phyloP scores from a whole-genome alignment of 169 alveolate species.

The Plasmodium relictum region DNA sequence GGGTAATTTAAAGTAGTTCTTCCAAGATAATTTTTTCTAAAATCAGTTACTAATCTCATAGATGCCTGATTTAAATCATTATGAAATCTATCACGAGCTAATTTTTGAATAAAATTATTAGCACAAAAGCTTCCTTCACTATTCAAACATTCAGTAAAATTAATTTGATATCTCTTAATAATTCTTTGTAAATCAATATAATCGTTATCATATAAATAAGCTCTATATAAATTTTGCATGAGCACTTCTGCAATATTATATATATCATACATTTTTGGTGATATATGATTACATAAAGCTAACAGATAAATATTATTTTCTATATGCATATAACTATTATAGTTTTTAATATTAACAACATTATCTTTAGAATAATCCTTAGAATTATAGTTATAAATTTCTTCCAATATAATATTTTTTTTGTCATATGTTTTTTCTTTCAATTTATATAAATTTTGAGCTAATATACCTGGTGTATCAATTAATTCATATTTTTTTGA shows the following conservation, averaged over 20 bases:
- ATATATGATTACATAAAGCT: slow-evolving; percentile 73
- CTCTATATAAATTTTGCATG: slow-evolving; percentile 41
- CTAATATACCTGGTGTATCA: slow-evolving; percentile 87
- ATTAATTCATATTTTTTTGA: slow-evolving; percentile 80
- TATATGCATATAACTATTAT: slow-evolving; percentile 65
- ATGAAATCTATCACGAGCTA: slow-evolving; percentile 78
- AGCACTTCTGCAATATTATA: slow-evolving; percentile 67
- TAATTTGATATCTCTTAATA: slow-evolving; percentile 54
- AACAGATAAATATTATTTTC: slow-evolving; percentile 69
- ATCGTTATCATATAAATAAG: slow-evolving; percentile 62
- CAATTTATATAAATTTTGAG: slow-evolving; percentile 79
- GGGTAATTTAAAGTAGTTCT: slow-evolving; percentile 86
- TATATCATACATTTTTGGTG: slow-evolving; percentile 69
- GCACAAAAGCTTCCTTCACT: slow-evolving; percentile 57
- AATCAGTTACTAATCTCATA: slow-evolving; percentile 86
- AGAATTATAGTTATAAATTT: slow-evolving; percentile 31
- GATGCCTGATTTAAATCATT: slow-evolving; percentile 84
- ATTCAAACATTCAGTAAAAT: slow-evolving; percentile 39
- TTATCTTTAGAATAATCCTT: slow-evolving; percentile 21
- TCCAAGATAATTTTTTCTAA: slow-evolving; percentile 86
- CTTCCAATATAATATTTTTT: slow-evolving; percentile 43
- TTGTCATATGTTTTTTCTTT: slow-evolving; percentile 42
- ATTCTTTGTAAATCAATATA: slow-evolving; percentile 46
- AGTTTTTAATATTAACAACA: slow-evolving; percentile 39
- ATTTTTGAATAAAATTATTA: slow-evolving; percentile 73